Evolutionary conservation across 2,329 filamentous ascomycete genomes (phyloP).

Genomic region (Fusarium sp.): DNA sequence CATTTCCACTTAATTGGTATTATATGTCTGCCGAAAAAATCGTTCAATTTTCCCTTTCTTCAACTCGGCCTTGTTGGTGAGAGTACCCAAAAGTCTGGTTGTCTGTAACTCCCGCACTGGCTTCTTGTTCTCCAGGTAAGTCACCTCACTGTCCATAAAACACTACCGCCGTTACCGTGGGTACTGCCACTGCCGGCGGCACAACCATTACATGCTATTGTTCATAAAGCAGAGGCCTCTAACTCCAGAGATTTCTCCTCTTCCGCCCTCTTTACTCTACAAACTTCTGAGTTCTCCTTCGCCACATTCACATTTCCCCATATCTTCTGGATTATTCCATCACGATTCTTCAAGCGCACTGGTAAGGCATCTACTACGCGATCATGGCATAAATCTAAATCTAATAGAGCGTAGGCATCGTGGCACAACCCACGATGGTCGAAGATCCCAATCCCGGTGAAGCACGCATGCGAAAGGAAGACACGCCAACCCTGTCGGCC

Average conservation of each 20-base stretch:
- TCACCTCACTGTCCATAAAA: not conserved
- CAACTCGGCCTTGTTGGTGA: too few relatives aligned
- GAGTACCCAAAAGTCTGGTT: too few relatives aligned
- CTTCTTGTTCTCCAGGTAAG: not conserved
- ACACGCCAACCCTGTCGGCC: not conserved
- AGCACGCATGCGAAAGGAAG: not conserved
- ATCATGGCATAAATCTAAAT: too few relatives aligned
- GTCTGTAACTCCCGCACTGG: not conserved
- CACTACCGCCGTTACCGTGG: not conserved
- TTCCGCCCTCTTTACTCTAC: not conserved
- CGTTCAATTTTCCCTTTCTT: too few relatives aligned
- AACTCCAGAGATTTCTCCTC: too few relatives aligned
- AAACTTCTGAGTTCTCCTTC: not conserved
- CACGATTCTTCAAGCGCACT: not conserved
- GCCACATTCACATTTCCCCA: not conserved
- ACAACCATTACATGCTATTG: not conserved
- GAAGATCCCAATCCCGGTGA: accelerated
- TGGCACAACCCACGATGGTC: not conserved
- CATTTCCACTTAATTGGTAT: too few relatives aligned
- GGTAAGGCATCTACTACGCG: not conserved
- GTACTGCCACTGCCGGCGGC: not conserved
- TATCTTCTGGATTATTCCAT: accelerated
- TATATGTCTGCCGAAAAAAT: too few relatives aligned
- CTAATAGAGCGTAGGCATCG: not conserved
- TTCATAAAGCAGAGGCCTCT: not conserved